Conservation (phyloP, 2,329 filamentous ascomycete species). For the Clarireedia hainanense region DNA sequence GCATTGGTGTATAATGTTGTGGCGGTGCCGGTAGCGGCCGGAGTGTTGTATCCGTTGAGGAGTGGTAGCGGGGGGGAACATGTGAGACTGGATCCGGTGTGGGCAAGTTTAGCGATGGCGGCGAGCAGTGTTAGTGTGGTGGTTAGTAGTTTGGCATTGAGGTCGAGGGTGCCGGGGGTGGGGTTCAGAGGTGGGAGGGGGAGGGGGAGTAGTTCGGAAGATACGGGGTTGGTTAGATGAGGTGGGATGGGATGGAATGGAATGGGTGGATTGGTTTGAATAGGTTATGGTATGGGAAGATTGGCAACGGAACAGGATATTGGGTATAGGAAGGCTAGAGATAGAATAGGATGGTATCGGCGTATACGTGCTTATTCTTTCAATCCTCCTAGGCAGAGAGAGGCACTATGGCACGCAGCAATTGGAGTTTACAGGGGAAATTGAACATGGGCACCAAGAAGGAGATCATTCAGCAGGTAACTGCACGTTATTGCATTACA, state of each 20-base stretch:
- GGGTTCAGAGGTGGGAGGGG: slow-evolving; percentile 26
- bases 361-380: too few relatives aligned
- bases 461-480: too few relatives aligned
- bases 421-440: too few relatives aligned
- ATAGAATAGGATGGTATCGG: too few relatives aligned
- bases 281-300: background rate
- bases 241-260: too few relatives aligned
- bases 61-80: slow-evolving; percentile 40
- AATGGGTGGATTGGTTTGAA: too few relatives aligned
- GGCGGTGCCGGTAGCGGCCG: slow-evolving; percentile 58
- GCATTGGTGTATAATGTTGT: slow-evolving; percentile 58
- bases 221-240: background rate
- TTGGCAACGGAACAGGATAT: background rate
- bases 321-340: too few relatives aligned
- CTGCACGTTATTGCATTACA: too few relatives aligned
- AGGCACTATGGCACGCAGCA: too few relatives aligned
- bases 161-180: slow-evolving; percentile 28
- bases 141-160: slow-evolving; percentile 67
- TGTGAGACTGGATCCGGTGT: slow-evolving; percentile 65
- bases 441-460: too few relatives aligned
- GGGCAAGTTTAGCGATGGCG: slow-evolving; percentile 90
- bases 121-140: slow-evolving; percentile 87
- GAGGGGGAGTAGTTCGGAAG: background rate
- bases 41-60: slow-evolving; percentile 51
- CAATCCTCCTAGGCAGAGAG: too few relatives aligned